A percentile compares a stretch with the other conserved stretches of the same genome.
phyloP scores from a whole-genome alignment of 371 early-diverging fungal genomes.

The Mortierella sp. region DNA sequence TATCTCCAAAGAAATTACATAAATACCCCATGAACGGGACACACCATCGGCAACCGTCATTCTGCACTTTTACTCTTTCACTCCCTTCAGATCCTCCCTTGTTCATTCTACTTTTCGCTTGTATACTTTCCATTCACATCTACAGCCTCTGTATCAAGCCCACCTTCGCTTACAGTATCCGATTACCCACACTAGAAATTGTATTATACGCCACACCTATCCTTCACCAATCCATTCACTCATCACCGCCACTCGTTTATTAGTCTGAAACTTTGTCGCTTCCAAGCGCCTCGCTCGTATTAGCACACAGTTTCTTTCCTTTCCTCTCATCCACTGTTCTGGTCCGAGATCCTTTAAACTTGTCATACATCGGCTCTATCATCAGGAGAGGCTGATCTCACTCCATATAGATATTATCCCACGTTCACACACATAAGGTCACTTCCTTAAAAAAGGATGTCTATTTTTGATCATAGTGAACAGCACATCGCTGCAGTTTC shows the following conservation, averaged over 20 bases:
- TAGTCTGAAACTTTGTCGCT: background rate
- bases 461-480: constrained; percentile 18
- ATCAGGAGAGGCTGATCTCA: no score
- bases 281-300: background rate
- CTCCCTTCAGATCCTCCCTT: background rate
- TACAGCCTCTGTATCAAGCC: constrained; percentile 4
- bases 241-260: background rate
- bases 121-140: background rate
- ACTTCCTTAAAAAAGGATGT: constrained; percentile 4
- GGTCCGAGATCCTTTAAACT: background rate
- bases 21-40: constrained; percentile 14
- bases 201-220: background rate
- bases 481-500: constrained; percentile 15
- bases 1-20: background rate
- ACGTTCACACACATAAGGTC: no score
- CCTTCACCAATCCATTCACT: background rate
- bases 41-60: constrained; percentile 1
- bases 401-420: no score
- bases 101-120: background rate
- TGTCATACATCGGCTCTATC: background rate
- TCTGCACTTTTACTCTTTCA: background rate
- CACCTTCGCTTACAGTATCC: constrained; percentile 10
- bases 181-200: background rate
- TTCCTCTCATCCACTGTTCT: no score
- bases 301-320: background rate